Percentiles rank a stretch among this genome's conserved stretches.
Conservation (phyloP, 495 filamentous ascomycete species). For the Choiromyces venosus region DNA sequence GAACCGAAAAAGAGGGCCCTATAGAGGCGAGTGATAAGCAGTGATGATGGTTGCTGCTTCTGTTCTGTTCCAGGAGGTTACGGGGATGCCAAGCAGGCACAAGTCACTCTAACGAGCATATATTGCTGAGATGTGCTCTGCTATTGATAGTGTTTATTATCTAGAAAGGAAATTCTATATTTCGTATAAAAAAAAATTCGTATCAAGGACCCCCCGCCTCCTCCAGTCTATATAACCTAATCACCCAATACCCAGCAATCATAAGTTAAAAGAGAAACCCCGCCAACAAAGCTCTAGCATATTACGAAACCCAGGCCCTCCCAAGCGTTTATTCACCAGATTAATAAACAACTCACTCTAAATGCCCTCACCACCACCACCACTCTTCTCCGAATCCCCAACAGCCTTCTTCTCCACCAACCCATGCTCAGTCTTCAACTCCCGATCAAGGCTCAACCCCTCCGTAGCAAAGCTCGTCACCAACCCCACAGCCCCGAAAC, state of each 20-base stretch:
- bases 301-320: background rate
- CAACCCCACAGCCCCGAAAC: slow-evolving; percentile 49
- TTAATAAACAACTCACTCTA: background rate
- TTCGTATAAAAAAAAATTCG: background rate
- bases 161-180: background rate
- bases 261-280: background rate
- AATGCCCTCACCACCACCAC: background rate
- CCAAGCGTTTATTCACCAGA: background rate
- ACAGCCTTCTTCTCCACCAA: slow-evolving; percentile 45
- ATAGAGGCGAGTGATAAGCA: background rate
- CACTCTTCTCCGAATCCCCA: slow-evolving; percentile 17
- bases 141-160: background rate
- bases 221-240: background rate
- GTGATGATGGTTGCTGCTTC: too few relatives aligned
- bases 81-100: background rate
- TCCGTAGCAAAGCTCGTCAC: slow-evolving; percentile 50
- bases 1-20: too few relatives aligned
- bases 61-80: too few relatives aligned
- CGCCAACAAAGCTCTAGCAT: background rate
- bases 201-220: background rate
- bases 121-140: background rate
- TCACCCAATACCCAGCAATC: background rate
- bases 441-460: slow-evolving; percentile 53
- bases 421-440: slow-evolving; percentile 49
- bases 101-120: background rate